Evolutionary conservation across 257 asterid genomes (phyloP).

Genomic region (Penstemon eatonii): DNA sequence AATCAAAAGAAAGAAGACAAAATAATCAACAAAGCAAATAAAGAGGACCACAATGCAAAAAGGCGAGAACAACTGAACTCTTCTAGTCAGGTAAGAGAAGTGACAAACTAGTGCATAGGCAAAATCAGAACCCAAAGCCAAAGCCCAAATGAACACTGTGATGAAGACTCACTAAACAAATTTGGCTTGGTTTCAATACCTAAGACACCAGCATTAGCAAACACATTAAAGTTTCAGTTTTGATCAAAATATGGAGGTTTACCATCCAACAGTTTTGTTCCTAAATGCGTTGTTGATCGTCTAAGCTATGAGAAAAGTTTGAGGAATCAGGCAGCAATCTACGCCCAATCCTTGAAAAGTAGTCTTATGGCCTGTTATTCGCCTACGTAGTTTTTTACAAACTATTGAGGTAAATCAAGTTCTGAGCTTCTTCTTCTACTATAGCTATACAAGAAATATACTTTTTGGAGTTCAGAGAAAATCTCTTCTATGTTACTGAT

Average conservation of each 20-base stretch:
- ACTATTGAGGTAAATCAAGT: too few species aligned
- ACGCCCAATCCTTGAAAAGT: too few species aligned
- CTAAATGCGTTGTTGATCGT: not conserved
- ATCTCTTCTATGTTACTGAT: too few species aligned
- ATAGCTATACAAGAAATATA: too few species aligned
- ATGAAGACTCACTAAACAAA: not conserved
- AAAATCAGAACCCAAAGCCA: conserved; percentile 2
- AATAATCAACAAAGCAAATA: not conserved
- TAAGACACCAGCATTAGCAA: too few species aligned
- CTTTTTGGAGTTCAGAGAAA: too few species aligned
- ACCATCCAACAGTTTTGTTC: not conserved
- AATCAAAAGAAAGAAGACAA: not conserved
- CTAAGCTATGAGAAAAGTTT: too few species aligned
- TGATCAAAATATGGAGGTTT: not conserved
- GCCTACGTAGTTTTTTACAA: too few species aligned
- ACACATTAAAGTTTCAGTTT: not conserved
- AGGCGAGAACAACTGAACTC: not conserved
- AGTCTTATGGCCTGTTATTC: too few species aligned
- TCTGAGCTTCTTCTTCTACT: too few species aligned
- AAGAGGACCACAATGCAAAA: not conserved
- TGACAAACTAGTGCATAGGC: not conserved
- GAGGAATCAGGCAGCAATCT: too few species aligned
- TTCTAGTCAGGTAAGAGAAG: not conserved
- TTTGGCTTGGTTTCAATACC: not conserved
- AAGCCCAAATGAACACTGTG: too few species aligned